Conservation (phyloP, 2,329 filamentous ascomycete species). For the Aureobasidium sp. region DNA sequence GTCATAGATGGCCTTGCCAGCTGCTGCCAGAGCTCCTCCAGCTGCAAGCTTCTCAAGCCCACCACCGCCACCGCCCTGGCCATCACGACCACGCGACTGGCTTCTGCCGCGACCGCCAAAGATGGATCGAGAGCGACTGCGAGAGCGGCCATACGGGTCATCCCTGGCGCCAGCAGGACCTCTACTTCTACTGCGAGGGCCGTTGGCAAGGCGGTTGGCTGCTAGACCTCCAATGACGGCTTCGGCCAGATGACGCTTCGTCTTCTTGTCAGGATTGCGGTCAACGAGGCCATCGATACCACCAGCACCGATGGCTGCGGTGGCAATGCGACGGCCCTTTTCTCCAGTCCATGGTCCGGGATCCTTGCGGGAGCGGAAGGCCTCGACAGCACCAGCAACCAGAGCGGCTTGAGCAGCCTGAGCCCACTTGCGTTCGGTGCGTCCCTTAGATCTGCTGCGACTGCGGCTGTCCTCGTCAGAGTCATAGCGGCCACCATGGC, state of each 20-base stretch:
- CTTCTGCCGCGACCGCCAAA: conserved; percentile 47
- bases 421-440: conserved; percentile 54
- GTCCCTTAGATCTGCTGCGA: conserved; percentile 43
- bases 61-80: conserved; percentile 37
- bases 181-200: conserved; percentile 62
- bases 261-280: conserved; percentile 62
- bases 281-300: conserved; percentile 73
- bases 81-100: conserved; percentile 35
- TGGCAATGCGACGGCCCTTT: conserved; percentile 86
- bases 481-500: conserved; percentile 32
- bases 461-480: conserved; percentile 45
- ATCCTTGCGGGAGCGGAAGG: conserved; percentile 82
- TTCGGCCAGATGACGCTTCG: conserved; percentile 74
- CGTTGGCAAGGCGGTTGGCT: conserved; percentile 79
- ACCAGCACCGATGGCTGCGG: conserved; percentile 76
- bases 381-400: conserved; percentile 83
- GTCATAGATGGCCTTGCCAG: conserved; percentile 48
- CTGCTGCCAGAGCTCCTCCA: conserved; percentile 43
- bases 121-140: conserved; percentile 60
- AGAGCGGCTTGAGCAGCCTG: conserved; percentile 89
- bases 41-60: conserved; percentile 44
- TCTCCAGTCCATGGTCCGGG: conserved; percentile 84
- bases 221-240: conserved; percentile 84
- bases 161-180: conserved; percentile 38
- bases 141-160: conserved; percentile 48